phyloP scores from a whole-genome alignment of 78 protist genomes.

The Guillardia theta region DNA sequence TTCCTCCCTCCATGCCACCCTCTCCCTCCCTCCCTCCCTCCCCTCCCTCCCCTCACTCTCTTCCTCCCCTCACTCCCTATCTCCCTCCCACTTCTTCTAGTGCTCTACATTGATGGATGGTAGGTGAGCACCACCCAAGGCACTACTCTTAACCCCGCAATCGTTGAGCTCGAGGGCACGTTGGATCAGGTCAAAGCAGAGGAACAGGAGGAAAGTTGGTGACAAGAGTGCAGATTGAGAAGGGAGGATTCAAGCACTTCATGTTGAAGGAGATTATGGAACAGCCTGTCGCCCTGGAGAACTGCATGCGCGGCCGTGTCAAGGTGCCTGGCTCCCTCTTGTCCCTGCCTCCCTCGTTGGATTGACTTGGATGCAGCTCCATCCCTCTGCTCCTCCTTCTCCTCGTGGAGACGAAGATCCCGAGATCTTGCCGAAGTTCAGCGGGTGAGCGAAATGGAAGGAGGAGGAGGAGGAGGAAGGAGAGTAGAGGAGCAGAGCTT shows the following conservation, averaged over 20 bases:
- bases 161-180: background rate
- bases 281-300: slow-evolving; percentile 86
- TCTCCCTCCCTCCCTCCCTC: background rate
- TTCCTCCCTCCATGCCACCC: background rate
- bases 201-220: slow-evolving; percentile 43
- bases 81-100: background rate
- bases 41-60: background rate
- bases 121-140: background rate
- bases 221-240: slow-evolving; percentile 57
- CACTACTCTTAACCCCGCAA: background rate
- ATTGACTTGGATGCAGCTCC: background rate
- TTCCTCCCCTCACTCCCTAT: background rate
- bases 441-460: background rate
- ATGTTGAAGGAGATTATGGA: slow-evolving; percentile 96
- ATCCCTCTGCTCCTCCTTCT: background rate
- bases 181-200: background rate
- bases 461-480: background rate
- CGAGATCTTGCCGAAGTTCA: no score
- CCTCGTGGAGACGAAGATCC: background rate
- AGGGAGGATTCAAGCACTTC: slow-evolving; percentile 83
- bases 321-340: background rate
- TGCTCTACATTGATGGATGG: background rate
- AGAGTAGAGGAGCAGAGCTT: no score
- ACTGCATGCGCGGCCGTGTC: slow-evolving; percentile 76
- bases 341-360: background rate